Percentiles rank a stretch among this genome's conserved stretches.
These are phyloP conservation scores for Daldinia caldariorum DNA, from an alignment of 495 filamentous ascomycete species.

Conservation along the genomic window DNA sequence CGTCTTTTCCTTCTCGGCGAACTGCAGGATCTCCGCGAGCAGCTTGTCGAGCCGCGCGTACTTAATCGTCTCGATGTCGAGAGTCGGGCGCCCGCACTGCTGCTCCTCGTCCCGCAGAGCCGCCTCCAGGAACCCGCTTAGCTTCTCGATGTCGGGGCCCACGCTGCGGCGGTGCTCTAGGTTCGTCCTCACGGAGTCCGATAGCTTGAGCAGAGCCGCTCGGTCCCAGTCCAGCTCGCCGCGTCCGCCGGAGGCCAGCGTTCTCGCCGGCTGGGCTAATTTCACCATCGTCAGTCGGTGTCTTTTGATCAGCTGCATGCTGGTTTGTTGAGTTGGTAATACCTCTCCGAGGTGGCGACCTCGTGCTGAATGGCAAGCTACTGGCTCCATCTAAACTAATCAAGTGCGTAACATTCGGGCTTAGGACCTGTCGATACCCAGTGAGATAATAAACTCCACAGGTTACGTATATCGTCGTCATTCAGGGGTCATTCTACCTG, in stretches of 20 bases:
- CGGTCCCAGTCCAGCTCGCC: conserved; percentile 30
- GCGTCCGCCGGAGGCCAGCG: conserved; percentile 10
- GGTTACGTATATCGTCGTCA: background rate
- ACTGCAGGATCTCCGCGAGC: conserved; percentile 48
- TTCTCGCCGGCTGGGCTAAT: conserved; percentile 19
- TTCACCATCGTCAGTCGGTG: conserved; percentile 10
- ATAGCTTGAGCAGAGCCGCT: conserved; percentile 43
- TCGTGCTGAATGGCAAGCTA: conserved; percentile 28
- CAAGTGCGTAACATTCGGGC: conserved; percentile 42
- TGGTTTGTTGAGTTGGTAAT: background rate
- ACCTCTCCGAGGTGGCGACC: conserved; percentile 32
- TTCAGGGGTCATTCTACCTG: conserved; percentile 26
- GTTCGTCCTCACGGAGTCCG: conserved; percentile 48
- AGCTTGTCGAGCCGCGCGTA: conserved; percentile 57
- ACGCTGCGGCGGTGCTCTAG: conserved; percentile 34
- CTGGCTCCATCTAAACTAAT: conserved; percentile 35
- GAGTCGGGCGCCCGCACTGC: conserved; percentile 22
- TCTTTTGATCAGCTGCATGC: background rate
- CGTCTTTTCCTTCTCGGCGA: conserved; percentile 24
- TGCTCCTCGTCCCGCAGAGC: conserved; percentile 49
- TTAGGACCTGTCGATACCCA: conserved; percentile 33
- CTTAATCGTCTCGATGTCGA: conserved; percentile 50
- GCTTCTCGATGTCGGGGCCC: conserved; percentile 33
- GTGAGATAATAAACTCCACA: background rate
- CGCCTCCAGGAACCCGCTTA: conserved; percentile 50